phyloP scores from a whole-genome alignment of 352 stramenopile species.

The Phytophthora europaea region DNA sequence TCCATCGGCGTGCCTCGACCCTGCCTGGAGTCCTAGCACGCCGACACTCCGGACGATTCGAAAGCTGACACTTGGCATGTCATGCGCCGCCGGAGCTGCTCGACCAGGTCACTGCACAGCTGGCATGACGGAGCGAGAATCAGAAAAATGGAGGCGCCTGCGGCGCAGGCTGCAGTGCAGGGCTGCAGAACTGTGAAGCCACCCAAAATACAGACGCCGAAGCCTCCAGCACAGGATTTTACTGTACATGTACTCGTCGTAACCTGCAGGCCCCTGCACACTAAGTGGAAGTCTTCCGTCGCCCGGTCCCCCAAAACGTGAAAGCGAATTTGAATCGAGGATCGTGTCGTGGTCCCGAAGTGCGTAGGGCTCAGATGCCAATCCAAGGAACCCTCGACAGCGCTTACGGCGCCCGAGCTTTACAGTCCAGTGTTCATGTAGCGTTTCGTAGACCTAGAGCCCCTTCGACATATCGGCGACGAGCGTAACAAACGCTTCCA shows the following conservation, averaged over 20 bases:
- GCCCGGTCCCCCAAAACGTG: not conserved
- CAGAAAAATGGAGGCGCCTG: not conserved
- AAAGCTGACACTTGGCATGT: not conserved
- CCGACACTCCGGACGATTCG: not conserved
- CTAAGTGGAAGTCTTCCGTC: no score
- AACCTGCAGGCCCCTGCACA: no score
- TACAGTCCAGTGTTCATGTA: not conserved
- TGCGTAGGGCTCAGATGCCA: conserved; percentile 6
- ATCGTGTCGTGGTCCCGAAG: conserved; percentile 1
- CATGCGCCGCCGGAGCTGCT: not conserved
- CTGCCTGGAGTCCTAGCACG: not conserved
- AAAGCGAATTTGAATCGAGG: conserved; percentile 23
- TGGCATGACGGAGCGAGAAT: not conserved
- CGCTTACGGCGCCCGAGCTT: not conserved
- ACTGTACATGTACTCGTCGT: conserved; percentile 1
- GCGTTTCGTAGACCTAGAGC: not conserved
- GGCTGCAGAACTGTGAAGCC: not conserved
- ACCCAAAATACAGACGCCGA: not conserved
- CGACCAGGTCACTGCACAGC: not conserved
- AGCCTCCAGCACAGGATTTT: conserved; percentile 4
- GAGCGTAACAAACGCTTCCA: conserved; percentile 7
- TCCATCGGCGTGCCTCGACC: not conserved
- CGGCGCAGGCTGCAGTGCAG: no score
- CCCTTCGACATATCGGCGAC: conserved; percentile 13
- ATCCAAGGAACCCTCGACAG: conserved; percentile 2